Evolutionary conservation across 2,329 filamentous ascomycete species (phyloP).

Genomic region (Xylaria sp.): DNA sequence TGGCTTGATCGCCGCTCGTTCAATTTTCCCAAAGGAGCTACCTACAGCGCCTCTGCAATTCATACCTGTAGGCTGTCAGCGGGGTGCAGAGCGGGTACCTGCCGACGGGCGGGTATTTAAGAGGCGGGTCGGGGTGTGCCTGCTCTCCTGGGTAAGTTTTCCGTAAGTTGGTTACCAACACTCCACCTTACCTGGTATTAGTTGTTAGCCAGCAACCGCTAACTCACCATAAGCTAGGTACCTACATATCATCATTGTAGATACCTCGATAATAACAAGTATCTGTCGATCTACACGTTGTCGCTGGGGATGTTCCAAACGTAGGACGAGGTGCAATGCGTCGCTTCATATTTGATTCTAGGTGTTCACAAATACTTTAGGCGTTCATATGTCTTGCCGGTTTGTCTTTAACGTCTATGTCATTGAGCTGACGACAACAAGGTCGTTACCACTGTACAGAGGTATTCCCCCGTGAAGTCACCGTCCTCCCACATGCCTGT

Average conservation of each 20-base stretch:
- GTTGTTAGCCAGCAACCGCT: background rate
- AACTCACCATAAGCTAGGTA: too few relatives aligned
- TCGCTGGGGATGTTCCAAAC: background rate
- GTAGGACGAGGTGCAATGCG: background rate
- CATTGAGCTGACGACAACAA: slow-evolving; percentile 40
- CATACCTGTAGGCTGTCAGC: background rate
- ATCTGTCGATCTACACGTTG: background rate
- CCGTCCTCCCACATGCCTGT: slow-evolving; percentile 34
- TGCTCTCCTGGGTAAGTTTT: background rate
- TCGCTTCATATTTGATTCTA: slow-evolving; percentile 33
- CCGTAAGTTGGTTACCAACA: background rate
- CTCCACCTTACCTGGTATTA: background rate
- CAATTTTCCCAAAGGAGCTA: slow-evolving; percentile 26
- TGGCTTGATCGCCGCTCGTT: slow-evolving; percentile 38
- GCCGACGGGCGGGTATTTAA: slow-evolving; percentile 31
- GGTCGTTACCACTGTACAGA: slow-evolving; percentile 32
- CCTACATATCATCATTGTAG: background rate
- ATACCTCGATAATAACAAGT: background rate
- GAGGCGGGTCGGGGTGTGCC: slow-evolving; percentile 16
- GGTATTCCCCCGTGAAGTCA: slow-evolving; percentile 32
- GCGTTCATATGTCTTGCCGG: slow-evolving; percentile 39
- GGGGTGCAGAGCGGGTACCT: slow-evolving; percentile 39
- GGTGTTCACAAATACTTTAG: slow-evolving; percentile 39
- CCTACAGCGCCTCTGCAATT: background rate
- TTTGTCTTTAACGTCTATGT: slow-evolving; percentile 47